These are phyloP conservation scores for Neurospora discreta DNA, from an alignment of 495 filamentous ascomycete genomes.

Conservation along the genomic window DNA sequence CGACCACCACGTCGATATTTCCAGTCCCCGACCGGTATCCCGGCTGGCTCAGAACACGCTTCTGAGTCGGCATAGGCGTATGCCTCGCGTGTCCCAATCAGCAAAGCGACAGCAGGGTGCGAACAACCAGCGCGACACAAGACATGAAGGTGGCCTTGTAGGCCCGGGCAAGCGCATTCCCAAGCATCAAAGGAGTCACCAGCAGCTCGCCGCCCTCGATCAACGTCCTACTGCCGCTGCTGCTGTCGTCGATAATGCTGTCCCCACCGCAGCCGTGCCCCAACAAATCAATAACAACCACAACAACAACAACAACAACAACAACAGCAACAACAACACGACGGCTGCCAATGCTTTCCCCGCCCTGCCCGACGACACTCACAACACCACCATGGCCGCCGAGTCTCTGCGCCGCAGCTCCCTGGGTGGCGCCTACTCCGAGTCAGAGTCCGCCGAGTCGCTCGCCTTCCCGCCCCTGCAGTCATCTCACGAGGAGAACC, in stretches of 20 bases:
- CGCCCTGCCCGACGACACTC: constrained; percentile 28
- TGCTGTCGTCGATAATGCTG: constrained; percentile 19
- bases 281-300: neutral
- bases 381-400: constrained; percentile 25
- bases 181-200: constrained; percentile 35
- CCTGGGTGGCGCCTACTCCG: constrained; percentile 31
- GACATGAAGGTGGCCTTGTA: constrained; percentile 81
- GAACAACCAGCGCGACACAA: constrained; percentile 60
- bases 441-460: constrained; percentile 40
- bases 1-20: neutral
- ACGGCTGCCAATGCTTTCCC: constrained; percentile 22
- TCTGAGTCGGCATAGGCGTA: constrained; percentile 45
- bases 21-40: constrained; percentile 1
- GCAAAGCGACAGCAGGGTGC: constrained; percentile 56
- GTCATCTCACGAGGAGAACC: constrained; percentile 33
- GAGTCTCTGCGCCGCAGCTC: constrained; percentile 33
- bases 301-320: neutral
- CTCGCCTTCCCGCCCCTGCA: constrained; percentile 21
- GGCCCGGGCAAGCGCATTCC: constrained; percentile 70
- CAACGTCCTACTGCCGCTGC: constrained; percentile 12
- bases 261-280: constrained; percentile 25
- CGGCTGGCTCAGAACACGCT: constrained; percentile 40
- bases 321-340: neutral
- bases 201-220: constrained; percentile 26
- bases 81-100: constrained; percentile 60